Conservation (phyloP, 306 rosid genomes). For the Gillenia trifoliata region DNA sequence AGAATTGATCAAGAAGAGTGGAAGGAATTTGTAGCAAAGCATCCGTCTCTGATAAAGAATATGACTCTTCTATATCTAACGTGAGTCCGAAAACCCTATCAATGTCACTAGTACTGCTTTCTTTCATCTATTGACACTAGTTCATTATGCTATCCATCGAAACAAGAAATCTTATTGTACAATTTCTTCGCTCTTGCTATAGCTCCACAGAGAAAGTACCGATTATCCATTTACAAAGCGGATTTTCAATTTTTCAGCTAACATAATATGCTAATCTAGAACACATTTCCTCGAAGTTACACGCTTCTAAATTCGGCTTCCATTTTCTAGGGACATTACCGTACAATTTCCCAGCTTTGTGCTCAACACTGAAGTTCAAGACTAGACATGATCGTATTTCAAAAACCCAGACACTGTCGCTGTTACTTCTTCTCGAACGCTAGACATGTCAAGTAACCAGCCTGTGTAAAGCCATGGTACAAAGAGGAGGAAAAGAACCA, state of each 20-base stretch:
- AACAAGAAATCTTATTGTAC: background rate
- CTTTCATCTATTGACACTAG: background rate
- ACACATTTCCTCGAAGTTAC: background rate
- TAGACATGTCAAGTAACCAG: background rate
- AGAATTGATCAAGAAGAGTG: conserved; percentile 66
- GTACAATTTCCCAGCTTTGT: conserved; percentile 75
- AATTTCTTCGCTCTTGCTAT: background rate
- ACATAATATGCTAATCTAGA: background rate
- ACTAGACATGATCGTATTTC: conserved; percentile 17
- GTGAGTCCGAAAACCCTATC: conserved; percentile 33
- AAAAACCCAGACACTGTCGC: no score
- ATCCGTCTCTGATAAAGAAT: conserved; percentile 60
- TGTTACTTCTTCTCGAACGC: background rate
- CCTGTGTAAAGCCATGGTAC: background rate
- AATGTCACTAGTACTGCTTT: background rate
- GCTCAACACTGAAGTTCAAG: conserved; percentile 38
- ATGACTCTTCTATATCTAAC: conserved; percentile 67
- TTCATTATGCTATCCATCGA: background rate
- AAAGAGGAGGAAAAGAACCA: background rate
- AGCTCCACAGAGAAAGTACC: background rate
- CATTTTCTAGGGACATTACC: conserved; percentile 59
- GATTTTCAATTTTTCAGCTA: background rate
- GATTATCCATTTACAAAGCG: no score
- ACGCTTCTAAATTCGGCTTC: background rate
- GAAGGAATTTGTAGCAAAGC: conserved; percentile 45